Conservation (phyloP, 495 filamentous ascomycete species). For the Tuber calosporum region DNA sequence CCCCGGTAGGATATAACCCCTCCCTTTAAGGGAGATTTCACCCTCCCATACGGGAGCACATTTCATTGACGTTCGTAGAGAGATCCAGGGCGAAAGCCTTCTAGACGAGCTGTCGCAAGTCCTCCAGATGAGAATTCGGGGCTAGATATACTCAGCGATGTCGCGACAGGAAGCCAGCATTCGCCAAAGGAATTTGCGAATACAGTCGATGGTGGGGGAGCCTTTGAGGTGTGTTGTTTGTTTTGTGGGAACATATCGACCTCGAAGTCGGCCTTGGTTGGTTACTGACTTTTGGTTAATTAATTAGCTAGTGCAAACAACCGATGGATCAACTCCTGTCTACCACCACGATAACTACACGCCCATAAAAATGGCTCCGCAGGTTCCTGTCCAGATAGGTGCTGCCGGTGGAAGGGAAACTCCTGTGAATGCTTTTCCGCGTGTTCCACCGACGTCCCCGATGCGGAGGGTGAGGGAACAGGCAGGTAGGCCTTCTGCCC, state of each 20-base stretch:
- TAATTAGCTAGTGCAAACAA: not conserved
- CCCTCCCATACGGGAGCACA: not conserved
- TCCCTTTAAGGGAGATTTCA: not conserved
- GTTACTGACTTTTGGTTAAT: not conserved
- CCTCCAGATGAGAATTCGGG: not conserved
- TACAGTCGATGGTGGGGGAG: not conserved
- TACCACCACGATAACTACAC: not conserved
- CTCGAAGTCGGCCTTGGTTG: not conserved
- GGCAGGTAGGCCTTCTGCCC: not conserved
- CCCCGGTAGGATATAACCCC: slow-evolving; percentile 1
- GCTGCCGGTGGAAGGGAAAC: not conserved
- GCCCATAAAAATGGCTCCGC: not conserved
- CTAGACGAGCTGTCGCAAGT: not conserved
- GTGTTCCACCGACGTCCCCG: not conserved
- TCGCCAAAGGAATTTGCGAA: not conserved
- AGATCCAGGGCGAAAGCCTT: slow-evolving; percentile 2
- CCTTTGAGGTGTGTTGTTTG: not conserved
- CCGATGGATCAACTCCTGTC: not conserved
- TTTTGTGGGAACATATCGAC: not conserved
- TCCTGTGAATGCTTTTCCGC: not conserved
- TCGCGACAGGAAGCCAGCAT: not conserved
- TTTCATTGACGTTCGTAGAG: slow-evolving; percentile 2
- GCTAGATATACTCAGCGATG: not conserved
- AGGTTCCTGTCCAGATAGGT: not conserved
- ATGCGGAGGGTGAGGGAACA: not conserved